A percentile compares a stretch with the other conserved stretches of the same genome.
phyloP scores from a whole-genome alignment of 345 rosid species.

The Rubroshorea leprosula region DNA sequence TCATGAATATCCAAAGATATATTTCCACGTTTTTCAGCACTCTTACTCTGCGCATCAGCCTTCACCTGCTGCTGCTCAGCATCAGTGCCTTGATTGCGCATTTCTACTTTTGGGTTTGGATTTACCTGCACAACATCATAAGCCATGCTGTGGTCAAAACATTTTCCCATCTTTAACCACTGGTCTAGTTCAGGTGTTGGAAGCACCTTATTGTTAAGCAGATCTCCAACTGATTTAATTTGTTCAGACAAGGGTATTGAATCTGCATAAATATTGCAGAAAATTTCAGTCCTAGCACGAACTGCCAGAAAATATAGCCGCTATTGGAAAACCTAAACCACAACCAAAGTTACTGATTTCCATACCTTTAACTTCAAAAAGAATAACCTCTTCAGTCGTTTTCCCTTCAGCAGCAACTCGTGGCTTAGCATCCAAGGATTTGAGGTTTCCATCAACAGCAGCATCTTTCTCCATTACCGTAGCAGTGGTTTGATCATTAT shows the following conservation, averaged over 20 bases:
- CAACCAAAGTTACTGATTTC: conserved; percentile 43
- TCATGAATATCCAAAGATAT: conserved; percentile 19
- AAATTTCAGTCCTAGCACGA: conserved; percentile 34
- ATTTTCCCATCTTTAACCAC: conserved; percentile 21
- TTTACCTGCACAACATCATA: conserved; percentile 18
- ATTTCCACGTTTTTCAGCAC: conserved; percentile 5
- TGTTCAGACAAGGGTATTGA: conserved; percentile 20
- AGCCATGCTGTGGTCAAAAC: conserved; percentile 9
- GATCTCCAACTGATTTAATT: conserved; percentile 23
- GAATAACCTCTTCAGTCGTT: conserved; percentile 21
- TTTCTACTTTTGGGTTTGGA: conserved; percentile 26
- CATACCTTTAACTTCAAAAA: conserved; percentile 44
- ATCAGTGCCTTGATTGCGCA: conserved; percentile 24
- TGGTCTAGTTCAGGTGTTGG: conserved; percentile 14
- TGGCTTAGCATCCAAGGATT: conserved; percentile 18
- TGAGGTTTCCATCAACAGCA: conserved; percentile 12
- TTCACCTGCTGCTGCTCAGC: conserved; percentile 18
- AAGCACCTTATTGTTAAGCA: conserved; percentile 17
- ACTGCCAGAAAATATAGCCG: conserved; percentile 30
- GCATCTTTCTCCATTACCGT: conserved; percentile 11
- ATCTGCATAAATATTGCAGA: conserved; percentile 38
- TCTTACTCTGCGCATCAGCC: conserved; percentile 9
- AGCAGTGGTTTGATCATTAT: conserved; percentile 13
- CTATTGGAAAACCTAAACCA: conserved; percentile 36
- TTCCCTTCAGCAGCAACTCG: conserved; percentile 25